Conservation (phyloP, 176 grass and related monocot species). For the Oryza rufipogon region DNA sequence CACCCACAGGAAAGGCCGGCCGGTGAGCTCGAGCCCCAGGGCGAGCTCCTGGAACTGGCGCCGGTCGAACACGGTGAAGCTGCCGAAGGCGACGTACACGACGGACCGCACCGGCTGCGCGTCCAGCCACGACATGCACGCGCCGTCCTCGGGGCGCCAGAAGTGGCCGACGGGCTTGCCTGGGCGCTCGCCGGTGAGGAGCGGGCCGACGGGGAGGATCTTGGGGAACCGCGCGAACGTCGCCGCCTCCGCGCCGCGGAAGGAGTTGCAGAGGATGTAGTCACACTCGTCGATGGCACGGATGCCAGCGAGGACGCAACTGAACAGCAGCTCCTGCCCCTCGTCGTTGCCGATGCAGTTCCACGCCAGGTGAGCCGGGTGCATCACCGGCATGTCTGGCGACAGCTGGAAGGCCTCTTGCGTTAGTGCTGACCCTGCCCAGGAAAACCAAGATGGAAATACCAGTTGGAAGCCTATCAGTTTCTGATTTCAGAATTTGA, state of each 20-base stretch:
- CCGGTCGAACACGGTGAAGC: constrained; percentile 34
- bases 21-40: constrained; percentile 36
- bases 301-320: constrained; percentile 18
- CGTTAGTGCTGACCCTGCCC: constrained; percentile 22
- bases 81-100: constrained; percentile 52
- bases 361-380: constrained; percentile 35
- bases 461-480: too few relatives aligned
- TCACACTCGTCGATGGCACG: constrained; percentile 23
- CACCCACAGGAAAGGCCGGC: constrained; percentile 45
- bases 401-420: constrained; percentile 40
- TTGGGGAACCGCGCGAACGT: constrained; percentile 40
- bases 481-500: too few relatives aligned
- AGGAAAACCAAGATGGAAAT: too few relatives aligned
- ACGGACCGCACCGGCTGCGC: constrained; percentile 38
- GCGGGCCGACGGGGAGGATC: constrained; percentile 44
- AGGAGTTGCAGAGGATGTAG: constrained; percentile 57
- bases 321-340: constrained; percentile 40
- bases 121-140: constrained; percentile 57
- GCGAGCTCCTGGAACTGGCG: constrained; percentile 51
- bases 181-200: constrained; percentile 32
- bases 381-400: constrained; percentile 36
- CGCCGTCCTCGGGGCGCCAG: constrained; percentile 34
- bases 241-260: constrained; percentile 36
- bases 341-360: constrained; percentile 35
- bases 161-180: constrained; percentile 56